These are phyloP conservation scores for Ceratobasidium sp. DNA, from an alignment of 1,284 basidiomycete species.

Conservation along the genomic window DNA sequence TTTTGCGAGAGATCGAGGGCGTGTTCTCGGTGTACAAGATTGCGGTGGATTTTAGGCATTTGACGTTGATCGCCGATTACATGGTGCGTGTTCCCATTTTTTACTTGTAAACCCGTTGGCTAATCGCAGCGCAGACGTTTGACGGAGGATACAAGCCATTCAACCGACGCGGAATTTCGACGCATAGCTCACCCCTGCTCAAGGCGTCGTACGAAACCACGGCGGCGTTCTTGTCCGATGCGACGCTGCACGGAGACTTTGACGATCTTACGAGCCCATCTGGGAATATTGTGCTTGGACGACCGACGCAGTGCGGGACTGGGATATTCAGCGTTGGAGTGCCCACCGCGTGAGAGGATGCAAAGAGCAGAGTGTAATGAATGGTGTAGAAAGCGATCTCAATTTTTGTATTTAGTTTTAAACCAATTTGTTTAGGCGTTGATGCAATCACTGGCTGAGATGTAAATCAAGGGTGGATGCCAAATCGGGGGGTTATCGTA, in stretches of 20 bases:
- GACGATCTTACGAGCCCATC: slow-evolving; percentile 91
- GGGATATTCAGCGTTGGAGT: slow-evolving; percentile 69
- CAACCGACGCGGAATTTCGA: slow-evolving; percentile 93
- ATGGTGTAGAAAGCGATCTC: background rate
- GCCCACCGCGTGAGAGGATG: slow-evolving; percentile 1
- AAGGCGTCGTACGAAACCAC: slow-evolving; percentile 99
- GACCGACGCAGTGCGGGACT: slow-evolving; percentile 85
- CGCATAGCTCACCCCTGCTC: slow-evolving; percentile 90
- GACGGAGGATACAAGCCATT: slow-evolving; percentile 98
- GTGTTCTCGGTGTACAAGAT: slow-evolving; percentile 99
- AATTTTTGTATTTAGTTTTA: slow-evolving; percentile 1
- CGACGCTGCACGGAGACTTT: slow-evolving; percentile 93
- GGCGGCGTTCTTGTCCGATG: slow-evolving; percentile 93
- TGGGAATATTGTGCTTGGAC: slow-evolving; percentile 90
- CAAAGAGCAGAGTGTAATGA: background rate
- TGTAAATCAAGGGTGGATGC: background rate
- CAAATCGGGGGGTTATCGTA: background rate
- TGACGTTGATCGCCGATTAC: slow-evolving; percentile 98
- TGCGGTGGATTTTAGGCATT: slow-evolving; percentile 92
- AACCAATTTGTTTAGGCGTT: background rate
- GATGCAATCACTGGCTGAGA: background rate
- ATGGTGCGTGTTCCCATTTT: slow-evolving; percentile 72
- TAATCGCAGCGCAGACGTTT: slow-evolving; percentile 74
- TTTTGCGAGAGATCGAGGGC: slow-evolving; percentile 87
- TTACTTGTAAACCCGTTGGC: slow-evolving; percentile 30